Conservation (phyloP, 352 stramenopile species). For the Pythium scleroteichum region DNA sequence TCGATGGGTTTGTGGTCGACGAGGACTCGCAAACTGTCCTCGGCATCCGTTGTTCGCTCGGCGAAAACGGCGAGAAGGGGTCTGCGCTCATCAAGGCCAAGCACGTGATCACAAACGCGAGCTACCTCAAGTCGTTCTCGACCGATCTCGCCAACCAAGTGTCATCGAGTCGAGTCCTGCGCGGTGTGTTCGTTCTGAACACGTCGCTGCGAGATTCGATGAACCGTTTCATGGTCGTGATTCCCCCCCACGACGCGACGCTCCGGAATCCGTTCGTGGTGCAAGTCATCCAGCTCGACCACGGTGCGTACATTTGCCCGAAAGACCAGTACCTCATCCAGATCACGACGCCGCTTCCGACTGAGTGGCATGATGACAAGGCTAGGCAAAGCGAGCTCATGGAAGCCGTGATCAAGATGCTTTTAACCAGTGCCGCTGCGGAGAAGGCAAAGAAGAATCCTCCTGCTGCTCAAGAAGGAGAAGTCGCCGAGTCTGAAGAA, state of each 20-base stretch:
- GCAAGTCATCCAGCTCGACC: conserved; percentile 75
- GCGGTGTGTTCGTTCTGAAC: conserved; percentile 58
- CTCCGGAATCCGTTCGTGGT: conserved; percentile 65
- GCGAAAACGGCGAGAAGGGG: conserved; percentile 27
- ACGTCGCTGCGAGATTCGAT: conserved; percentile 39
- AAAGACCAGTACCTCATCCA: conserved; percentile 63
- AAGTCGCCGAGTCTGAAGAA: neutral
- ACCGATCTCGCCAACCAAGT: conserved; percentile 2
- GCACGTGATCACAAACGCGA: conserved; percentile 64
- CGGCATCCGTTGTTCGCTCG: conserved; percentile 35
- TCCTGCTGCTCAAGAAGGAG: too few species aligned
- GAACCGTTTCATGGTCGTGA: conserved; percentile 62
- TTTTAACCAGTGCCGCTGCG: conserved; percentile 27
- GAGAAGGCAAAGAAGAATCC: conserved; percentile 9
- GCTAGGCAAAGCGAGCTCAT: conserved; percentile 41
- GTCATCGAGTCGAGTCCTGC: conserved; percentile 44
- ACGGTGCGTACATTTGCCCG: conserved; percentile 61
- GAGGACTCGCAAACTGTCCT: conserved; percentile 31
- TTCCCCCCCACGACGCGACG: conserved; percentile 56
- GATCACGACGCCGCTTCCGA: conserved; percentile 53
- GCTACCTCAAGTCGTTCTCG: conserved; percentile 31
- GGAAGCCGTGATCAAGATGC: conserved; percentile 37
- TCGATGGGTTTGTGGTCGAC: conserved; percentile 60
- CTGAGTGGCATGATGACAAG: conserved; percentile 40
- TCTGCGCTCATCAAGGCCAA: conserved; percentile 36